phyloP scores from a whole-genome alignment of 805 yeast species.

The Diddensiella santjacobensis region DNA sequence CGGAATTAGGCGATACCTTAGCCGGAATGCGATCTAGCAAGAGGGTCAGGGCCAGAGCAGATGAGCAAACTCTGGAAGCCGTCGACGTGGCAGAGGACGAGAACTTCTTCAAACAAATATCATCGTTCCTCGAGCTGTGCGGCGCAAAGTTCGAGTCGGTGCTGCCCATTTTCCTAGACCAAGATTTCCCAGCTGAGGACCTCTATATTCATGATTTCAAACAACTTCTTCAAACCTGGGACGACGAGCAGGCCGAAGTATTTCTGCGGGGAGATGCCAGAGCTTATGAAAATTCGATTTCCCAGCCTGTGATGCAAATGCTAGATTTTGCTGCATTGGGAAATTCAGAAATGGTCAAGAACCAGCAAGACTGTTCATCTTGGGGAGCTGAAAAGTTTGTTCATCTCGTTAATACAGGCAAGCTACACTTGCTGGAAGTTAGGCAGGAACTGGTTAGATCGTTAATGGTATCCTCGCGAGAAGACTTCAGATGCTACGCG shows the following conservation, averaged over 20 bases:
- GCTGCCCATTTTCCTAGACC: slow-evolving; percentile 18
- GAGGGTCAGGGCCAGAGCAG: slow-evolving; percentile 29
- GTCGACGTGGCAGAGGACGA: slow-evolving; percentile 24
- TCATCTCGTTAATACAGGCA: slow-evolving; percentile 26
- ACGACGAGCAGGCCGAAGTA: slow-evolving; percentile 29
- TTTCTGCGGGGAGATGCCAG: slow-evolving; percentile 18
- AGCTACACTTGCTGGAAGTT: slow-evolving; percentile 38
- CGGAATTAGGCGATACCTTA: slow-evolving; percentile 1
- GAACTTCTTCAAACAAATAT: slow-evolving; percentile 24
- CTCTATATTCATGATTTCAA: slow-evolving; percentile 32
- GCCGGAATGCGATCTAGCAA: slow-evolving; percentile 12
- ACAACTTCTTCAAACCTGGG: slow-evolving; percentile 37
- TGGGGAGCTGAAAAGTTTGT: slow-evolving; percentile 29
- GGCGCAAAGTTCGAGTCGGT: slow-evolving; percentile 19
- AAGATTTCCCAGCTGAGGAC: slow-evolving; percentile 18
- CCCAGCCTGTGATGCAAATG: slow-evolving; percentile 27
- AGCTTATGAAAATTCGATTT: background rate
- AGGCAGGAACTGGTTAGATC: slow-evolving; percentile 33
- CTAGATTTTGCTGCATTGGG: slow-evolving; percentile 31
- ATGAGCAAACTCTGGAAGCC: slow-evolving; percentile 17
- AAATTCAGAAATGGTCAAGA: slow-evolving; percentile 12
- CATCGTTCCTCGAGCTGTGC: slow-evolving; percentile 17
- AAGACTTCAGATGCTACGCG: slow-evolving; percentile 32
- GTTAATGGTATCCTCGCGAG: slow-evolving; percentile 12
- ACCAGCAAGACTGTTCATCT: slow-evolving; percentile 14